Percentiles rank a stretch among this genome's conserved stretches.
These are phyloP conservation scores for Teratosphaeria nubilosa DNA, from an alignment of 2,329 filamentous ascomycete species.

Conservation along the genomic window DNA sequence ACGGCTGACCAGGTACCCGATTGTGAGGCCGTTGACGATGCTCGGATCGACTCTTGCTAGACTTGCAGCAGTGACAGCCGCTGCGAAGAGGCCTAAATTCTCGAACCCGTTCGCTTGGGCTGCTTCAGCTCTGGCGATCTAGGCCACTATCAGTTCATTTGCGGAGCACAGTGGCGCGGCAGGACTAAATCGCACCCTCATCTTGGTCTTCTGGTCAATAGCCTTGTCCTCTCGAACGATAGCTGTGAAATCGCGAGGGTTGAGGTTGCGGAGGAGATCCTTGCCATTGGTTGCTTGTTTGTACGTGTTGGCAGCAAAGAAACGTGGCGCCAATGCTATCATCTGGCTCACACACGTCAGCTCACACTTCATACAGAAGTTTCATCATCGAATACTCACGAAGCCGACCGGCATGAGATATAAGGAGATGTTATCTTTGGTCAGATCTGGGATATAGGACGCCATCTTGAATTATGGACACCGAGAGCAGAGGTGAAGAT, in stretches of 20 bases:
- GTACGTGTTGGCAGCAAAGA: conserved; percentile 19
- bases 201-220: conserved; percentile 25
- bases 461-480: conserved; percentile 6
- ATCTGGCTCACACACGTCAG: conserved; percentile 15
- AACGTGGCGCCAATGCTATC: conserved; percentile 25
- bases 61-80: conserved; percentile 30
- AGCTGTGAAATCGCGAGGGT: conserved; percentile 21
- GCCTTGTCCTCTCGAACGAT: conserved; percentile 20
- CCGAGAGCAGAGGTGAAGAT: not conserved
- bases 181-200: not conserved
- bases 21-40: conserved; percentile 18
- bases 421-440: conserved; percentile 17
- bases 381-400: not conserved
- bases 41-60: conserved; percentile 21
- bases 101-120: conserved; percentile 31
- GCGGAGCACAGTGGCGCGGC: not conserved
- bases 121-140: conserved; percentile 27
- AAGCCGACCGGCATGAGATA: conserved; percentile 19
- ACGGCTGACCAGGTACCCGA: conserved; percentile 19
- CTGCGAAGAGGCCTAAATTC: conserved; percentile 31
- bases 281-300: conserved; percentile 7
- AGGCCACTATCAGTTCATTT: not conserved
- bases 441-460: conserved; percentile 12
- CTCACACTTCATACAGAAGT: not conserved
- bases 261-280: conserved; percentile 15